Conservation (phyloP, 345 rosid species). For the Cardamine occulta region DNA sequence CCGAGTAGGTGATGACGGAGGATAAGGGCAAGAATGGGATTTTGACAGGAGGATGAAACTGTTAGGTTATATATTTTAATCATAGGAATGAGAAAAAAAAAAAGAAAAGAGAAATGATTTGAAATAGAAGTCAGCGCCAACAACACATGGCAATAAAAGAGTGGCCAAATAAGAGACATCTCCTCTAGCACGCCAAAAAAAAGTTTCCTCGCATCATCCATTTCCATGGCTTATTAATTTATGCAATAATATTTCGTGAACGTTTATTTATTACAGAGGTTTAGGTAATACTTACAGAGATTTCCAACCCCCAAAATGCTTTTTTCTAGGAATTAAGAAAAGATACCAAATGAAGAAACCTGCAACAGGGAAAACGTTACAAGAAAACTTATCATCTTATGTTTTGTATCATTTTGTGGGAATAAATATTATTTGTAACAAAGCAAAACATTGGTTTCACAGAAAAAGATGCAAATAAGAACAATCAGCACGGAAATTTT, state of each 20-base stretch:
- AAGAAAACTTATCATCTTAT: slow-evolving; percentile 15
- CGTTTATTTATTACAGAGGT: background rate
- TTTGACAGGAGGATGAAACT: slow-evolving; percentile 29
- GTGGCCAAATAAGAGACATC: slow-evolving; percentile 38
- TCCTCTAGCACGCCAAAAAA: slow-evolving; percentile 38
- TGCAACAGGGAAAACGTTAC: slow-evolving; percentile 19
- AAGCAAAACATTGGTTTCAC: background rate
- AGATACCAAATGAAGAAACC: slow-evolving; percentile 36
- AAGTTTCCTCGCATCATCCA: slow-evolving; percentile 39
- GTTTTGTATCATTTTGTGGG: slow-evolving; percentile 7
- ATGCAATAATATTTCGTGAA: slow-evolving; percentile 2
- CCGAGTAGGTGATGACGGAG: slow-evolving; percentile 39
- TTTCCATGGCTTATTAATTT: slow-evolving; percentile 32
- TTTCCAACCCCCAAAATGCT: slow-evolving; percentile 11
- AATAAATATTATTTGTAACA: background rate
- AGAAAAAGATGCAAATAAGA: slow-evolving; percentile 3
- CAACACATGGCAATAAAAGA: slow-evolving; percentile 42
- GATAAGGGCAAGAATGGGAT: slow-evolving; percentile 22
- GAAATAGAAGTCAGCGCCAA: slow-evolving; percentile 47
- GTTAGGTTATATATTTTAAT: slow-evolving; percentile 30
- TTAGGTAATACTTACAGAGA: slow-evolving; percentile 39
- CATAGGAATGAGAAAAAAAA: slow-evolving; percentile 32
- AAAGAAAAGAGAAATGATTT: slow-evolving; percentile 35
- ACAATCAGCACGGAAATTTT: background rate
- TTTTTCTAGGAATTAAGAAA: slow-evolving; percentile 29